Base-by-base conservation (phyloP, 441 rosid species). In the Croton setiger region DNA sequence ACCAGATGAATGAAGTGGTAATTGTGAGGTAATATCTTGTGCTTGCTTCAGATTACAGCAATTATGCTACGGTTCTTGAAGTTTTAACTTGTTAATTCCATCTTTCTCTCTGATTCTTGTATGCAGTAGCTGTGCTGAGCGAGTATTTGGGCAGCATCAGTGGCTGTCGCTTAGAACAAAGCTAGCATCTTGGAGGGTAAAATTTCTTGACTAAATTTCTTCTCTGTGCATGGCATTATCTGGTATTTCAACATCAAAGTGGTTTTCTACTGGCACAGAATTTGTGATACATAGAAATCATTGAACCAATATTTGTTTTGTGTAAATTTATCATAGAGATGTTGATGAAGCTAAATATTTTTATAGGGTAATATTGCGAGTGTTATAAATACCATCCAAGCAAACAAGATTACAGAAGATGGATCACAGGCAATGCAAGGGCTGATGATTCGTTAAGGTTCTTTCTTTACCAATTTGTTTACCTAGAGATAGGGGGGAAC, bases 1-100 rank as follows among this genome's bases (percentile, higher is more conserved):
- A 96, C 78, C 98, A 96, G 84, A 86, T 93, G 97, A 92, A 93
- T 84, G 83, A 87, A 84, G 88, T 80, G 71, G 85, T 89, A 64
- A 72, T 89, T 72, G 93, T 93, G 78, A 88, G 96, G 99, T 83
- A 78, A 41, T 66, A 55, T 63, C 39, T 60, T 64, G 51, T 33
- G 17, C 56, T 43, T 15, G 70, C 43, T 31, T 43, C 41, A 21
- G 31, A 12, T 62, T 41, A 33, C 33, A 5, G 4, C 39, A 39
- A 36, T 14, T 31, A 27, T 44, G 8, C 10, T 45, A 18, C 51
- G 11, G 54, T 53, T 13, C 21, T 67, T 67, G 2, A 4, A 45
- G 18, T 33, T 53, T 61, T 49, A 45, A 14, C 9, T 41, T 61
- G 60, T 11, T 31, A 20, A 13, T 9, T 31, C 10, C 7, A 61